Conservation (phyloP, 2,329 filamentous ascomycete genomes). For the Falciphora oryzae region DNA sequence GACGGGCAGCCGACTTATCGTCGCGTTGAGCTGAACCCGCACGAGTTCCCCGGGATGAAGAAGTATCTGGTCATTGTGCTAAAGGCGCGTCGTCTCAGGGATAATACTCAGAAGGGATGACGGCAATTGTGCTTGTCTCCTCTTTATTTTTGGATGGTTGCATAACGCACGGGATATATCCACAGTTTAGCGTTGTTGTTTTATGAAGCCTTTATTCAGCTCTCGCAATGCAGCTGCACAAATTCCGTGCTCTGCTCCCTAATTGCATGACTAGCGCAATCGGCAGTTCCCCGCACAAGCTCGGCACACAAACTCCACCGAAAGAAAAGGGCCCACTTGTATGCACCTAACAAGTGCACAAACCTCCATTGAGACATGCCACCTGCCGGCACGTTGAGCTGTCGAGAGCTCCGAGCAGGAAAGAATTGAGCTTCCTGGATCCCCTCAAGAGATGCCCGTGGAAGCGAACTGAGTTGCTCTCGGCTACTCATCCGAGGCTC, state of each 20-base stretch:
- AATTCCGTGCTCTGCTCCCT: neutral
- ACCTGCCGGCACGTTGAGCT: neutral
- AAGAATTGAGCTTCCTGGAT: neutral
- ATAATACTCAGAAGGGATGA: neutral
- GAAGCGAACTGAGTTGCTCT: neutral
- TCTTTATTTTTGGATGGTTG: neutral
- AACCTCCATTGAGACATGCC: neutral
- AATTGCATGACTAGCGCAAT: neutral
- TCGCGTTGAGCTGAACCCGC: neutral
- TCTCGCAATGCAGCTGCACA: neutral
- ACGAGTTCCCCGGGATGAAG: neutral
- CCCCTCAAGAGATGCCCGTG: no score
- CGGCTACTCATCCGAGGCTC: neutral
- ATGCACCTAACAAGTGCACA: neutral
- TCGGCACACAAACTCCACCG: neutral
- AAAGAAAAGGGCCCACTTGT: neutral
- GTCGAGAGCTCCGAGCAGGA: neutral
- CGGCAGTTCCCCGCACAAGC: no score
- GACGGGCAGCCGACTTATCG: slow-evolving; percentile 6
- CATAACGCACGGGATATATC: neutral
- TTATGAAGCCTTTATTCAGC: neutral
- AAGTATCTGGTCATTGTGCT: neutral
- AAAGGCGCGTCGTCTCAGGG: neutral
- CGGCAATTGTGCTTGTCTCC: neutral
- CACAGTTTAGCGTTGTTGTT: neutral